Evolutionary conservation across 345 rosid species (phyloP).

Genomic region (Isatis tinctoria): DNA sequence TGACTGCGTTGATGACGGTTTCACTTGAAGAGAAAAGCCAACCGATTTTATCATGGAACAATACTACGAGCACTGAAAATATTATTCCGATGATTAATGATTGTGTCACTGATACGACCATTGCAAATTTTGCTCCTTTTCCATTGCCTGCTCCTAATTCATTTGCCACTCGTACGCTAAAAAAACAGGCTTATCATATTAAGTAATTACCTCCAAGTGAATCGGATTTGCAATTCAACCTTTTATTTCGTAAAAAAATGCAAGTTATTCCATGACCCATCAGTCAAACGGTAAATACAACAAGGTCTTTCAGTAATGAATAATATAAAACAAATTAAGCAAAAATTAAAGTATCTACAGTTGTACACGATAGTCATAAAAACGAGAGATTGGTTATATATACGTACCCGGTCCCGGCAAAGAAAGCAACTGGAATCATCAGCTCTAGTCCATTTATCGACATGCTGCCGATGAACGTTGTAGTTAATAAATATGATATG

Average conservation of each 20-base stretch:
- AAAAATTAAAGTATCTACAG: background rate
- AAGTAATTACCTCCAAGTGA: background rate
- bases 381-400: background rate
- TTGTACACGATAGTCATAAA: background rate
- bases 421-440: constrained; percentile 84
- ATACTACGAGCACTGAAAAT: constrained; percentile 51
- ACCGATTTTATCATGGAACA: constrained; percentile 34
- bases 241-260: no score
- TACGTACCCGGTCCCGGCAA: constrained; percentile 70
- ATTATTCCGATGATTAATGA: constrained; percentile 54
- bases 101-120: constrained; percentile 51
- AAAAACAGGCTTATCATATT: background rate
- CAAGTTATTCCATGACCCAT: no score
- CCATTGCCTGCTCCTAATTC: constrained; percentile 19
- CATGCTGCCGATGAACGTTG: constrained; percentile 49
- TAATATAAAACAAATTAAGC: background rate
- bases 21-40: constrained; percentile 59
- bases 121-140: constrained; percentile 55
- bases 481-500: background rate
- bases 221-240: no score
- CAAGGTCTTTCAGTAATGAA: background rate
- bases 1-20: constrained; percentile 53
- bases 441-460: constrained; percentile 68
- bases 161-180: constrained; percentile 73
- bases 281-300: no score